Base-by-base conservation (phyloP, 352 stramenopile species). In the Elongisporangium prolatum region DNA sequence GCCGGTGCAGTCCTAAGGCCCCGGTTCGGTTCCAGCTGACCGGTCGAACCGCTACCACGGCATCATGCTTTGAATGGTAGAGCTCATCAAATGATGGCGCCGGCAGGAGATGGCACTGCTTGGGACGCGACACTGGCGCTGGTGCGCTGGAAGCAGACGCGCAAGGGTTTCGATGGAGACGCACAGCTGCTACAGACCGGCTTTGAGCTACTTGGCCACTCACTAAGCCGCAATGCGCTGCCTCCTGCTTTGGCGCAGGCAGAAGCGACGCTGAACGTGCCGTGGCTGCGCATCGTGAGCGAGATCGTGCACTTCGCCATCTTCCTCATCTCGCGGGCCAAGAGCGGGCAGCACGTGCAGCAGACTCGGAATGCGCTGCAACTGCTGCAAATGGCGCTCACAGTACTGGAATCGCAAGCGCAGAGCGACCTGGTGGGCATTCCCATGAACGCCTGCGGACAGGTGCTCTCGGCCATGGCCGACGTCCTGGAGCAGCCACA, bases 221-320 rank as follows among this genome's bases (percentile, higher is more conserved):
- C 9, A 13, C 28, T 14, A 9, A 40, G 28, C 28, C 2, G 28
- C 28, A 40, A 8, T 5, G 59, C 68, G 38, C 52, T 61, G 14
- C 51, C 52, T 17, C 50, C 63, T 3, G 56, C 58, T 20, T 53
- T 90, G 10, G 24, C 50, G 4, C 56, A 58, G 8, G 74, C 72
- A 9, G 82, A 83, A 28, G 49, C 37, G 11, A 68, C 65, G 40
- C 77, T 83, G 44, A 92, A 90, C 60, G 60, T 92, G 21, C 68
- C 83, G 14, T 77, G 76, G 63, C 68, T 79, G 48, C 80, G 79
- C 50, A 67, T 92, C 21, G 65, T 71, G 18, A 76, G 74, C 6
- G 80, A 92, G 53, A 63, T 74, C 25, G 62, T 89, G 57, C 78
- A 92, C 44, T 86, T 92, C 57, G 80, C 80, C 25, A 70, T 90